Percentiles rank a stretch among this genome's conserved stretches.
phyloP scores from a whole-genome alignment of 345 rosid species.

The Raphanus raphanistrum region DNA sequence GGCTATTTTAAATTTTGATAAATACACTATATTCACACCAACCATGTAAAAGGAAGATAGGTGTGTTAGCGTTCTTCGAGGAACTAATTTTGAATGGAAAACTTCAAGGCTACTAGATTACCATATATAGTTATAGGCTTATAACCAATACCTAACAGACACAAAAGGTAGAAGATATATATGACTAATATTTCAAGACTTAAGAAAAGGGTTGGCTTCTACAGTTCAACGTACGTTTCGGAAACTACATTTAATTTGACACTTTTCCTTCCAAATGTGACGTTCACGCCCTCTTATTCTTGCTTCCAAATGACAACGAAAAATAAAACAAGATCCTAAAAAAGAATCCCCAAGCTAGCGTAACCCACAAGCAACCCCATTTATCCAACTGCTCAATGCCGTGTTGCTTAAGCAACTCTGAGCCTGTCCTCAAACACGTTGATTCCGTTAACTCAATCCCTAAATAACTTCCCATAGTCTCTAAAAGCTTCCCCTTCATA shows the following conservation, averaged over 20 bases:
- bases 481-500: slow-evolving; percentile 49
- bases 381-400: slow-evolving; percentile 70
- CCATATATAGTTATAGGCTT: not conserved
- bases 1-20: not conserved
- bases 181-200: not conserved
- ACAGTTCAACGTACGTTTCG: not conserved
- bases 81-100: not conserved
- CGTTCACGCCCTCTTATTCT: slow-evolving; percentile 71
- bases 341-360: slow-evolving; percentile 89
- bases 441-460: slow-evolving; percentile 58
- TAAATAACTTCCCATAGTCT: slow-evolving; percentile 47
- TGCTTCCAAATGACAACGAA: slow-evolving; percentile 69
- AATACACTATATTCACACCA: not conserved
- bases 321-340: slow-evolving; percentile 80
- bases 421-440: slow-evolving; percentile 71
- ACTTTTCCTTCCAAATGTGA: not conserved
- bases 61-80: not conserved
- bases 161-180: not conserved
- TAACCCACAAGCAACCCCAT: slow-evolving; percentile 85
- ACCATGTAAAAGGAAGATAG: not conserved
- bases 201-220: not conserved
- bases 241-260: not conserved
- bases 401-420: slow-evolving; percentile 52
- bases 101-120: not conserved
- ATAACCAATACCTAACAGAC: not conserved